A percentile compares a stretch with the other conserved stretches of the same genome.
Conservation (phyloP, 1,284 basidiomycete species). For the Microbotryum scabiosae region DNA sequence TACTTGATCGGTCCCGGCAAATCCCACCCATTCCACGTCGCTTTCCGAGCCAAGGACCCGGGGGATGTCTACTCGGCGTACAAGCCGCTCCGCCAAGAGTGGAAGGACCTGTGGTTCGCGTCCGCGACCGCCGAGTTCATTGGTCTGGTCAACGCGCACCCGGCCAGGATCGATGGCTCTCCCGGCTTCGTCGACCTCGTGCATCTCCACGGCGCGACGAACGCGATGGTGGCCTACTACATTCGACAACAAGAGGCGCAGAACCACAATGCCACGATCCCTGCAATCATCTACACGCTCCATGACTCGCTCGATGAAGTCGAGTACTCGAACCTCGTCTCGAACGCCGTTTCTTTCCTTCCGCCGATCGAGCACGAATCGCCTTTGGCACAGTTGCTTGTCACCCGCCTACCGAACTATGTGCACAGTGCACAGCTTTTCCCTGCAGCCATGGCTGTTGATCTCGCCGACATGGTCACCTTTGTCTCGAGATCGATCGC, state of each 20-base stretch:
- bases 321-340: slow-evolving; percentile 22
- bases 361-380: background rate
- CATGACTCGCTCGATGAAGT: slow-evolving; percentile 27
- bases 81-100: slow-evolving; percentile 25
- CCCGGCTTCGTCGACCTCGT: slow-evolving; percentile 11
- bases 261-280: background rate
- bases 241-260: slow-evolving; percentile 1
- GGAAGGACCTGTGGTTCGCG: slow-evolving; percentile 27
- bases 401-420: slow-evolving; percentile 1
- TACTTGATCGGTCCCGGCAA: slow-evolving; percentile 18
- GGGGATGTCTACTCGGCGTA: slow-evolving; percentile 25
- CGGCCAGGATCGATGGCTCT: background rate
- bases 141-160: background rate
- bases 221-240: slow-evolving; percentile 22
- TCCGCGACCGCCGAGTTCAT: slow-evolving; percentile 12
- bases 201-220: slow-evolving; percentile 26
- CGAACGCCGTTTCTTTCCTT: slow-evolving; percentile 14
- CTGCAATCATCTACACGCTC: slow-evolving; percentile 22
- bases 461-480: slow-evolving; percentile 18
- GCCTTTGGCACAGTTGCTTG: background rate
- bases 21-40: slow-evolving; percentile 11
- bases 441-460: slow-evolving; percentile 21
- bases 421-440: slow-evolving; percentile 15
- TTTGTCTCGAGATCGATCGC: slow-evolving; percentile 25
- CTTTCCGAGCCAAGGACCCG: slow-evolving; percentile 17